Conservation (phyloP, 2,329 filamentous ascomycete genomes). For the Aureobasidium musti region DNA sequence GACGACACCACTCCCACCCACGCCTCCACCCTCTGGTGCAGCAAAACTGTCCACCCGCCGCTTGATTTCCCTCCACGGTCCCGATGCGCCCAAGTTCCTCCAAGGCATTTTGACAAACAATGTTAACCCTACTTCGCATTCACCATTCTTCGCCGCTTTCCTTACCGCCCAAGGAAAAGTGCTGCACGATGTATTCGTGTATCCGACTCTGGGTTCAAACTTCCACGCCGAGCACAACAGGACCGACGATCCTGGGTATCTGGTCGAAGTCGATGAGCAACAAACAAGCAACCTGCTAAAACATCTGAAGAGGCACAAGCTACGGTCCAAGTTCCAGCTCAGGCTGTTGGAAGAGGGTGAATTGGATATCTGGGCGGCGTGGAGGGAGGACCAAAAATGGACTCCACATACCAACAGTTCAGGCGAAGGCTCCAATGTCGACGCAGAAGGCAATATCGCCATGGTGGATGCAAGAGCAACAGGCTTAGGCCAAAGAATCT, state of each 20-base stretch:
- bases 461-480: slow-evolving; percentile 45
- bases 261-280: slow-evolving; percentile 78
- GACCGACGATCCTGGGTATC: slow-evolving; percentile 56
- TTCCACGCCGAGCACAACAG: slow-evolving; percentile 34
- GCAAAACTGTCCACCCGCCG: slow-evolving; percentile 68
- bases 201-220: slow-evolving; percentile 56
- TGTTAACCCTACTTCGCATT: slow-evolving; percentile 49
- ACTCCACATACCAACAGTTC: slow-evolving; percentile 34
- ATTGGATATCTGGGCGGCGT: slow-evolving; percentile 69
- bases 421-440: neutral
- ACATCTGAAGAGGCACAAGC: slow-evolving; percentile 81
- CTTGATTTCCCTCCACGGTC: slow-evolving; percentile 76
- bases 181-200: slow-evolving; percentile 87
- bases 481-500: slow-evolving; percentile 41
- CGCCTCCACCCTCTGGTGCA: slow-evolving; percentile 55
- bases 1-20: slow-evolving; percentile 40
- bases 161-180: slow-evolving; percentile 80
- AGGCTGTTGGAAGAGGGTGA: slow-evolving; percentile 66
- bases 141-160: slow-evolving; percentile 77
- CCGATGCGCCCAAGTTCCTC: slow-evolving; percentile 79
- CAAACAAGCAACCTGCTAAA: slow-evolving; percentile 64
- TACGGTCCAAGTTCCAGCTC: slow-evolving; percentile 75
- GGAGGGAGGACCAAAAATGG: slow-evolving; percentile 59
- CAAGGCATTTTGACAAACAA: slow-evolving; percentile 84
- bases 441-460: slow-evolving; percentile 41